Evolutionary conservation across 2,329 filamentous ascomycete genomes (phyloP), one percentile per base, ranked within the genome.

Genomic region (Pyrenophora seminiperda): DNA sequence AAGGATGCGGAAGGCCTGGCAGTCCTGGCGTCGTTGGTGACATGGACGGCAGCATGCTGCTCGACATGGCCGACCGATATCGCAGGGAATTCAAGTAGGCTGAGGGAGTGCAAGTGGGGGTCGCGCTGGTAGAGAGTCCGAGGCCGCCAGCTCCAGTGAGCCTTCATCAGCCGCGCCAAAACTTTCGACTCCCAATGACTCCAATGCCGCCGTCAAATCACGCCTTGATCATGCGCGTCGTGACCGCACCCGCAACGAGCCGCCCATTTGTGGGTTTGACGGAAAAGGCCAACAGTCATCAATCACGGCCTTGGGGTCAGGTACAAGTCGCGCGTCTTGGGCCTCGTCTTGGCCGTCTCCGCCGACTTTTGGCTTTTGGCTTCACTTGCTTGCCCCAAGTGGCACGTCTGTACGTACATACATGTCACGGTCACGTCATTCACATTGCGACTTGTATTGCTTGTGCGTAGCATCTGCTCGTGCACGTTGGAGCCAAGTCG

Each of bases 11-110:
- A 11, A 56, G 47, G 42, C 60, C 63, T 53, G 61, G 62, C 36
- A 56, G 38, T 20, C 55, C 64, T 22, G 68, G 68, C 32, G 69
- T 70, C 48, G 62, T 70, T 30, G 67, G 67, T 39, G 65, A 67
- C 59, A 68, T 62, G 53, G 67, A 67, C 38, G 41, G 49, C 20
- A 52, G 30, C 49, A 48, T 52, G 32, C 56, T 53, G 49, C 39
- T 53, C 34, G 49, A 47, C 44, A 43, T 51, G 37, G 24, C 30
- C 40, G 54, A 54, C 56, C 52, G 59, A 61, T 61, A 53, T 62
- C 57, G 54, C 54, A 53, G 53, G 39, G 37, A 47, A 51, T 41
- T 42, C 41, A 47, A 27, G 43, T 41, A 37, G 49, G 51, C 48
- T 36, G 39, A 48, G 53, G 49, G 37, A 45, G 42, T 56, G 34